Evolutionary conservation across 306 rosid species (phyloP).

Genomic region (Dicorynia guianensis): DNA sequence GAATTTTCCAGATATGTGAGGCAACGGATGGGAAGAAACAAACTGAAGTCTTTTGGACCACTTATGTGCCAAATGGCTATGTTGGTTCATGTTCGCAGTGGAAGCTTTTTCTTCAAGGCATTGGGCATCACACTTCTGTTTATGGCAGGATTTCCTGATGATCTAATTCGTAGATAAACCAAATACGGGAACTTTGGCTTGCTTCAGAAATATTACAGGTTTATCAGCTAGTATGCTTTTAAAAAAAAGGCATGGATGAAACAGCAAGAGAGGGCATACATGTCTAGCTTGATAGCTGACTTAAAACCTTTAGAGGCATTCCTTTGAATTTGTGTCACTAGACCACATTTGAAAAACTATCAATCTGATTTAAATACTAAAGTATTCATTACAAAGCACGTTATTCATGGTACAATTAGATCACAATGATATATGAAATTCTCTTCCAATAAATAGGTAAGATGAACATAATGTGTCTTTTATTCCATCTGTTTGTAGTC

Average conservation of each 20-base stretch:
- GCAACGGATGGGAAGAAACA: conserved; percentile 77
- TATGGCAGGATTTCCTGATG: conserved; percentile 92
- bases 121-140: conserved; percentile 48
- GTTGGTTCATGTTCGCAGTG: conserved; percentile 67
- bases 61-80: conserved; percentile 48
- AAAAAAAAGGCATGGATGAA: conserved; percentile 26
- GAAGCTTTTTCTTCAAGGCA: too few species aligned
- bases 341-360: neutral
- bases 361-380: neutral
- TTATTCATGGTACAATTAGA: neutral
- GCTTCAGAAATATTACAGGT: conserved; percentile 95
- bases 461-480: neutral
- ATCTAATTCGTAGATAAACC: conserved; percentile 83
- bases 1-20: conserved; percentile 35
- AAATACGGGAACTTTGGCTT: conserved; percentile 78
- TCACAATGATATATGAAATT: neutral
- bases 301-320: neutral
- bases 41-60: conserved; percentile 62
- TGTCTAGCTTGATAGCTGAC: neutral
- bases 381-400: neutral
- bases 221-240: conserved; percentile 29
- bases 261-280: neutral
- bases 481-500: neutral
- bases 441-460: neutral
- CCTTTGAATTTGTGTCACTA: neutral